These are phyloP conservation scores for Ceratobasidium sp. DNA, from an alignment of 1,284 basidiomycete species.

Conservation along the genomic window DNA sequence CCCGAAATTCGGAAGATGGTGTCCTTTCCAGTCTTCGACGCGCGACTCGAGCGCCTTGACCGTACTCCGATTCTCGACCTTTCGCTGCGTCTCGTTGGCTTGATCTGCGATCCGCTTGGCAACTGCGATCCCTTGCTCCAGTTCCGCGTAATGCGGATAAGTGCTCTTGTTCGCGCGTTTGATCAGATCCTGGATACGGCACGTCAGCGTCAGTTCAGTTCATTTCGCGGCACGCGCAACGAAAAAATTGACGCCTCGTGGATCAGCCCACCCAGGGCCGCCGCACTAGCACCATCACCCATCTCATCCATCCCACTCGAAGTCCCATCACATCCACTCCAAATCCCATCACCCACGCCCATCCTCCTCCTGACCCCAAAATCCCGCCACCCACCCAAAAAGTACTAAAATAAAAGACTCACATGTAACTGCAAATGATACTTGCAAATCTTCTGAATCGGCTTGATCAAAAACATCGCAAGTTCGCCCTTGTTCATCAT, in stretches of 20 bases:
- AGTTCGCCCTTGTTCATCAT: constrained; percentile 90
- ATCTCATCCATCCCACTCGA: neutral
- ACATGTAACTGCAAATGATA: constrained; percentile 77
- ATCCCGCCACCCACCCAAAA: neutral
- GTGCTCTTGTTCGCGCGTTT: constrained; percentile 56
- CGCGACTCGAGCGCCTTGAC: constrained; percentile 90
- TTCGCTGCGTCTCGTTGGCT: constrained; percentile 95
- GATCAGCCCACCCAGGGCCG: neutral
- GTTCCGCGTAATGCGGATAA: constrained; percentile 84
- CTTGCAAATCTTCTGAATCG: constrained; percentile 83
- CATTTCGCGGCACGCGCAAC: too few relatives aligned
- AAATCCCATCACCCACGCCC: neutral
- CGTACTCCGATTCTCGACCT: constrained; percentile 87
- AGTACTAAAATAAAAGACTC: constrained; percentile 52
- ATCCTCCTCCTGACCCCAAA: constrained; percentile 8
- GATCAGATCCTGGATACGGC: constrained; percentile 24
- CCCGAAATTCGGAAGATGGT: constrained; percentile 94
- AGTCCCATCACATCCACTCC: constrained; percentile 4
- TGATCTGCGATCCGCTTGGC: constrained; percentile 95
- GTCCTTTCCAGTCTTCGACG: constrained; percentile 99
- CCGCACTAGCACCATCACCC: constrained; percentile 2
- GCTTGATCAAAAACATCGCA: constrained; percentile 85
- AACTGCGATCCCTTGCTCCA: constrained; percentile 85
- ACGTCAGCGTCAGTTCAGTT: too few relatives aligned
- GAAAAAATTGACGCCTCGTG: neutral